Evolutionary conservation across 495 filamentous ascomycete species (phyloP).

Genomic region (Xylaria sp.): DNA sequence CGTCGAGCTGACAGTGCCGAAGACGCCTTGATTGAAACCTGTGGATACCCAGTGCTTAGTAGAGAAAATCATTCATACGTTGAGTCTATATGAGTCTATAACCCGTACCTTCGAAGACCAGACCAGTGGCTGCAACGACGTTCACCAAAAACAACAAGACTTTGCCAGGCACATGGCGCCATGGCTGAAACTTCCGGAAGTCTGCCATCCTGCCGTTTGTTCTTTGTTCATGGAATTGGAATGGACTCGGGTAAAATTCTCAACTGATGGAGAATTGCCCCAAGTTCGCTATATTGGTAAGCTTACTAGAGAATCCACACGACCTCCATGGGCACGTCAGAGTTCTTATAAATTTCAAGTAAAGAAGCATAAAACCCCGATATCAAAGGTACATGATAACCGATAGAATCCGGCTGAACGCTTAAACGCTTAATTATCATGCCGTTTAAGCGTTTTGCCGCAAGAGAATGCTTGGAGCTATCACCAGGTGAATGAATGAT

Average conservation of each 20-base stretch:
- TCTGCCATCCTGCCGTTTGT: conserved; percentile 16
- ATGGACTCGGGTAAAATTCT: background rate
- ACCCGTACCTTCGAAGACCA: conserved; percentile 26
- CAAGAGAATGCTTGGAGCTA: background rate
- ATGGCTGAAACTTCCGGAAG: conserved; percentile 27
- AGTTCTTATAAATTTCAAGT: background rate
- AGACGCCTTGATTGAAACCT: conserved; percentile 64
- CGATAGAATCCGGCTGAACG: conserved; percentile 1
- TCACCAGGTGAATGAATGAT: background rate
- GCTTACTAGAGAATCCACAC: background rate
- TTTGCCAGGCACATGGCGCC: conserved; percentile 34
- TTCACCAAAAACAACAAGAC: conserved; percentile 40
- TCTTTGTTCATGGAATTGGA: background rate
- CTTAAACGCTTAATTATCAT: conserved; percentile 1
- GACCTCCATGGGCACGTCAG: background rate
- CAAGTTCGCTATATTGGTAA: background rate
- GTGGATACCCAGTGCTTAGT: conserved; percentile 34
- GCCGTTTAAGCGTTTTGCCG: conserved; percentile 1
- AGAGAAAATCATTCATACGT: conserved; percentile 36
- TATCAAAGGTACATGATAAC: background rate
- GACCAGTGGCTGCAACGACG: conserved; percentile 40
- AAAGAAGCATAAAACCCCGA: background rate
- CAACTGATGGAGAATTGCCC: background rate
- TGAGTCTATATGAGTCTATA: conserved; percentile 13
- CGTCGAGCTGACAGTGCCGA: conserved; percentile 57